Evolutionary conservation across 225 moss, liverwort and hornwort genomes (phyloP).

Genomic region (Pleurozium schreberi): DNA sequence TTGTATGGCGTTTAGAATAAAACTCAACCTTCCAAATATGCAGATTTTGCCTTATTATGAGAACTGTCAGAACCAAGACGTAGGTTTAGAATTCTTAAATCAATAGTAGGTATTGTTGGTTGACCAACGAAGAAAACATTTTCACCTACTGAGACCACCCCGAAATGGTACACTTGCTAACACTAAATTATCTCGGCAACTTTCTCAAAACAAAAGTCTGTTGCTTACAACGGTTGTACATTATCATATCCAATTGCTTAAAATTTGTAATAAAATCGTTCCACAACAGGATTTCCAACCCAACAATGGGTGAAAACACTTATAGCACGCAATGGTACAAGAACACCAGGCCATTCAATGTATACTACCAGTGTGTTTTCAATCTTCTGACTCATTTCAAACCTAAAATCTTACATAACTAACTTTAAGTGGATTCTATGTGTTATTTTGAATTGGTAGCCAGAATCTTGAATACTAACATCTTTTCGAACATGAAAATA

Average conservation of each 20-base stretch:
- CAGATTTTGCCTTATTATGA: neutral
- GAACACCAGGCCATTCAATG: neutral
- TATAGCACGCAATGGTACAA: neutral
- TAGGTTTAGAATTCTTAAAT: no score
- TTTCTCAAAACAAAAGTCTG: neutral
- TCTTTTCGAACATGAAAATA: neutral
- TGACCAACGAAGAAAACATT: neutral
- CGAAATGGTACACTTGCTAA: neutral
- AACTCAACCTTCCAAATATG: neutral
- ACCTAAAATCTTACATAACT: neutral
- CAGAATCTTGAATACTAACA: neutral
- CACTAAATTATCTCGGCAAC: neutral
- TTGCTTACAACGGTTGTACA: neutral
- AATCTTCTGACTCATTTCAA: neutral
- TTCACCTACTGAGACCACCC: neutral
- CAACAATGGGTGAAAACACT: neutral
- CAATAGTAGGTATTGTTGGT: neutral
- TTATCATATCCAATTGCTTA: neutral
- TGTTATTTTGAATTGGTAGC: neutral
- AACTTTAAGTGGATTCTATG: neutral
- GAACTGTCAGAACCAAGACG: neutral
- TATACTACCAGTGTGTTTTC: no score
- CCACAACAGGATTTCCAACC: neutral
- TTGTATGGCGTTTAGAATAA: no score
- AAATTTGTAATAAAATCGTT: neutral